Percentiles rank a stretch among this genome's conserved stretches.
Conservation (phyloP, 257 asterid genomes). For the Solanum virginianum region DNA sequence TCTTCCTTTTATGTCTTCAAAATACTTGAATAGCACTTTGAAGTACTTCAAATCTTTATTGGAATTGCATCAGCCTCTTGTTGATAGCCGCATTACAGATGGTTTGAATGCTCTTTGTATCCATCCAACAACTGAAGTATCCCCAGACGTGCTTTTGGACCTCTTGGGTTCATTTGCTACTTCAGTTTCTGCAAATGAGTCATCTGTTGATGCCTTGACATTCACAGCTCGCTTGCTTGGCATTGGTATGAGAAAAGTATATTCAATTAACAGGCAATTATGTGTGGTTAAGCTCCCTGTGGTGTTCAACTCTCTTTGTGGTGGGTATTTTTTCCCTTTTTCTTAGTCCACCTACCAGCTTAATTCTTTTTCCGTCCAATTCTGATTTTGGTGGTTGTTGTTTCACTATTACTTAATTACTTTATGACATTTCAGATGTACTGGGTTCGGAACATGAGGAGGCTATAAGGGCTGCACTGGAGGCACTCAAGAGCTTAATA, state of each 20-base stretch:
- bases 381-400: background rate
- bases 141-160: constrained; percentile 62
- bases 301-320: constrained; percentile 57
- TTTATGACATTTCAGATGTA: constrained; percentile 39
- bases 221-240: constrained; percentile 77
- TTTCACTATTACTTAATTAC: background rate
- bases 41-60: constrained; percentile 65
- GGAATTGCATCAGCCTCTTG: constrained; percentile 54
- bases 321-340: constrained; percentile 16
- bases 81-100: constrained; percentile 64
- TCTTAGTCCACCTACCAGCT: background rate
- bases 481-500: constrained; percentile 66
- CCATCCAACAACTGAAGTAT: constrained; percentile 47
- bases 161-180: constrained; percentile 60
- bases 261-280: constrained; percentile 45
- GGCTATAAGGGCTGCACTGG: constrained; percentile 61
- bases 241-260: constrained; percentile 68
- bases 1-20: constrained; percentile 68
- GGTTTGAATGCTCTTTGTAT: constrained; percentile 54
- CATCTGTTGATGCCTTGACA: constrained; percentile 79
- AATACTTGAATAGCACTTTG: constrained; percentile 45
- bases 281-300: constrained; percentile 86
- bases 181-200: constrained; percentile 37
- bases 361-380: background rate
- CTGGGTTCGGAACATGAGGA: constrained; percentile 87